phyloP scores from a whole-genome alignment of 2,329 filamentous ascomycete genomes.

The Xylaria sp. region DNA sequence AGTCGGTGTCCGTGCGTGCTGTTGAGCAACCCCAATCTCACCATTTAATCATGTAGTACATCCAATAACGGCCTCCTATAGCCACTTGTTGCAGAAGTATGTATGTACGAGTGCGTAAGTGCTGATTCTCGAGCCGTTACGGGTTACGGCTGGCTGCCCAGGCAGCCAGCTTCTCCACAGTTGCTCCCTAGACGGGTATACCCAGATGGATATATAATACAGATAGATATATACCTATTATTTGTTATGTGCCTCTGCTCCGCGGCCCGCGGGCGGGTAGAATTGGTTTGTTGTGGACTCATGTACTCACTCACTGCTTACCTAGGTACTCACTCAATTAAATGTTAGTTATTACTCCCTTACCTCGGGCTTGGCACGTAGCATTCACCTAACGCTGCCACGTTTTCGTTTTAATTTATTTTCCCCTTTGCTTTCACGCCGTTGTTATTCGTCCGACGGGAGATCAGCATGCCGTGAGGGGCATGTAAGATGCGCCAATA shows the following conservation, averaged over 20 bases:
- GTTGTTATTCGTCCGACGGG: slow-evolving; percentile 8
- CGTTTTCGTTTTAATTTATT: slow-evolving; percentile 3
- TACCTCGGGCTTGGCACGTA: slow-evolving; percentile 27
- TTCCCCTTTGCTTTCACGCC: not conserved
- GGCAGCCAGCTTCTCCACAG: not conserved
- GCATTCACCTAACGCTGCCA: slow-evolving; percentile 16
- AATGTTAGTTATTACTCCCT: not conserved
- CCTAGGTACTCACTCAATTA: too few species aligned
- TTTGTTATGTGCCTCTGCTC: slow-evolving; percentile 4
- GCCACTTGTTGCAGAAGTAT: not conserved
- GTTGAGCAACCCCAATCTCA: slow-evolving; percentile 11
- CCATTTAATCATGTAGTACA: slow-evolving; percentile 12
- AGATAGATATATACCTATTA: not conserved
- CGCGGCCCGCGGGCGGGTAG: slow-evolving; percentile 24
- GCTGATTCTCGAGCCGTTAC: too few species aligned
- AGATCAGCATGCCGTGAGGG: slow-evolving; percentile 20
- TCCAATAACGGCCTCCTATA: not conserved
- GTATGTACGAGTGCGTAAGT: not conserved
- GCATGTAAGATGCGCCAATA: not conserved
- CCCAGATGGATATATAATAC: too few species aligned
- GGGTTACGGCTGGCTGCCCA: too few species aligned
- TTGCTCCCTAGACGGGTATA: too few species aligned
- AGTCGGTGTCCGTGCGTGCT: slow-evolving; percentile 7
- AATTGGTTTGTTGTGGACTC: not conserved
- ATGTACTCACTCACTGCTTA: too few species aligned